Evolutionary conservation across 345 rosid genomes (phyloP), one percentile per base, ranked within the genome.

Genomic region (Erucastrum elatum): DNA sequence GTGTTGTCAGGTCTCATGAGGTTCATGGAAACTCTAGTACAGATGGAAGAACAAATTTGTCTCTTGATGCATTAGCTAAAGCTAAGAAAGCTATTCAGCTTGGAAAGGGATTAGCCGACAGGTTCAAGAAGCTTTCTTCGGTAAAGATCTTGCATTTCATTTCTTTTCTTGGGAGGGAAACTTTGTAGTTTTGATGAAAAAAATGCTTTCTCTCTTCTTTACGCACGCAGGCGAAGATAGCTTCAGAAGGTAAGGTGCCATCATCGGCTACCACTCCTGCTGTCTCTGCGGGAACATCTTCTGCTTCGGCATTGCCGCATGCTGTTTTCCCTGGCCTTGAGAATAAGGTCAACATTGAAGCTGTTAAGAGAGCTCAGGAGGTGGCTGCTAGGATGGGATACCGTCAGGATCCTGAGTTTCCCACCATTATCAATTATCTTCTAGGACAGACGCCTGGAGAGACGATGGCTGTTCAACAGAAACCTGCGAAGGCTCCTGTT

Each of bases 11-110:
- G 83, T 91, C 96, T 95, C 97, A 95, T 93, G 97, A 91, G 99
- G 99, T 95, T 95, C 91, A 88, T 93, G 99, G 97, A 90, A 93
- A 90, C 84, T 90, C 96, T 89, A 95, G 99, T 95, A 95, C 99
- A 93, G 98, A 93, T 95, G 97, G 94, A 85, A 74, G 69, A 67
- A 33, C 90, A 79, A 90, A 77, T 74, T 83, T 89, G 68, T 91
- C 98, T 13, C 93, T 88, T 88, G 97, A 93, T 85, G 96, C 91
- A 70, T 74, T 90, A 87, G 87, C 98, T 0, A 90, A 90, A 90
- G 94, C 97, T 85, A 93, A 89, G 91, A 93, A 86, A 88, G 84
- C 89, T 68, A 80, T 95, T 66, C 90, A 89, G 75, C 86, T 79
- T 87, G 87, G 82, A 84, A 93, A 89, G 83, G 93, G 84, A 77